phyloP scores from a whole-genome alignment of 176 grass and related monocot species.

The Urochloa ruziziensis region DNA sequence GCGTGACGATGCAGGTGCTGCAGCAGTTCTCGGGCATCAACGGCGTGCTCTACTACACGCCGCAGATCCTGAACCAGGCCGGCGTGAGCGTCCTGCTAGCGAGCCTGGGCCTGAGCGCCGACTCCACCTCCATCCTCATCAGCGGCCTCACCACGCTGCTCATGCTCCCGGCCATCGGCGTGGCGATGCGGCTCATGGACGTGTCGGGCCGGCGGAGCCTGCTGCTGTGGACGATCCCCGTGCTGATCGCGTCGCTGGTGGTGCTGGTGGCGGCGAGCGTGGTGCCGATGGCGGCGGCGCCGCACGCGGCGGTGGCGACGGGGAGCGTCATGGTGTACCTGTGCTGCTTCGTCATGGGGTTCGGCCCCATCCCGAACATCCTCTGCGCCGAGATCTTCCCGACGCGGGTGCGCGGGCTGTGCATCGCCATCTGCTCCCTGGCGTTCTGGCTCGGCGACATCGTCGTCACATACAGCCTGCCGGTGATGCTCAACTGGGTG shows the following conservation, averaged over 20 bases:
- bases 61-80: constrained; percentile 76
- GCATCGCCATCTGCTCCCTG: constrained; percentile 92
- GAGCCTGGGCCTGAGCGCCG: constrained; percentile 45
- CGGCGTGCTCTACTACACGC: constrained; percentile 83
- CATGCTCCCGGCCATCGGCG: constrained; percentile 71
- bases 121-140: constrained; percentile 75
- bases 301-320: constrained; percentile 71
- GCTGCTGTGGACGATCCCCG: constrained; percentile 69
- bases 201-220: constrained; percentile 69
- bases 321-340: constrained; percentile 66
- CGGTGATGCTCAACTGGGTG: constrained; percentile 61
- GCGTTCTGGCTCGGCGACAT: constrained; percentile 84
- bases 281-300: constrained; percentile 34
- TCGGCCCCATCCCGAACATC: constrained; percentile 86
- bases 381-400: constrained; percentile 85
- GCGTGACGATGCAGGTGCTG: constrained; percentile 64
- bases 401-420: constrained; percentile 64
- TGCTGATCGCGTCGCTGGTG: constrained; percentile 58
- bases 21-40: constrained; percentile 88
- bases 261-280: constrained; percentile 49
- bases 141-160: constrained; percentile 70
- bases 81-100: constrained; percentile 59
- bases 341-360: constrained; percentile 92
- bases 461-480: constrained; percentile 72
- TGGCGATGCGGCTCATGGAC: constrained; percentile 98